These are phyloP conservation scores for Rhizophagus prolifer DNA, from an alignment of 192 early-diverging fungal genomes.

Conservation along the genomic window DNA sequence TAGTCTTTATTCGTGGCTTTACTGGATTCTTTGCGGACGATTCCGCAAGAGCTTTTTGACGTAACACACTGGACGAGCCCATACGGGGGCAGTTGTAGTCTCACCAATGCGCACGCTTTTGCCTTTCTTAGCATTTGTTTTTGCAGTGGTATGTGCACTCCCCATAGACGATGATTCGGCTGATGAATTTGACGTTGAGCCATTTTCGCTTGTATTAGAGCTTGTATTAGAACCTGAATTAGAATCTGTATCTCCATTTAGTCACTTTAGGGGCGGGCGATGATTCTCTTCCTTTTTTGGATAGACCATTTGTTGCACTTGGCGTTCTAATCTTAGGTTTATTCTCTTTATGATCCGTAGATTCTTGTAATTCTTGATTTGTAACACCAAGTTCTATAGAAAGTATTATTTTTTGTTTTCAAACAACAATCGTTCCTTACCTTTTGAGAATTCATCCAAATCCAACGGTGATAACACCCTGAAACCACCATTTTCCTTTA, in stretches of 20 bases:
- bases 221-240: not conserved
- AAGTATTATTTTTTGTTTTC: not conserved
- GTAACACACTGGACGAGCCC: slow-evolving; percentile 27
- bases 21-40: slow-evolving; percentile 28
- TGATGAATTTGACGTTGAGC: not conserved
- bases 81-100: not conserved
- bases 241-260: not conserved
- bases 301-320: slow-evolving; percentile 16
- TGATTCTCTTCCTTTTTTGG: not conserved
- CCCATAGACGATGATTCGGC: not conserved
- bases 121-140: not conserved
- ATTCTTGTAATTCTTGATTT: slow-evolving; percentile 3
- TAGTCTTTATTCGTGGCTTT: slow-evolving; percentile 6
- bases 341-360: not conserved
- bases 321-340: slow-evolving; percentile 13
- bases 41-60: slow-evolving; percentile 28
- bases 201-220: too few relatives aligned
- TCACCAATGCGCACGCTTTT: slow-evolving; percentile 26
- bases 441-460: slow-evolving; percentile 26
- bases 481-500: slow-evolving; percentile 27
- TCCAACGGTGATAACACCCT: slow-evolving; percentile 1
- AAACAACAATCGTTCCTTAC: not conserved
- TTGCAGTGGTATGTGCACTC: not conserved
- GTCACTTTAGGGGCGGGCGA: not conserved
- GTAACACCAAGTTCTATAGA: slow-evolving; percentile 15